phyloP scores from a whole-genome alignment of 73 alveolate genomes.

The Blepharisma japonicum region DNA sequence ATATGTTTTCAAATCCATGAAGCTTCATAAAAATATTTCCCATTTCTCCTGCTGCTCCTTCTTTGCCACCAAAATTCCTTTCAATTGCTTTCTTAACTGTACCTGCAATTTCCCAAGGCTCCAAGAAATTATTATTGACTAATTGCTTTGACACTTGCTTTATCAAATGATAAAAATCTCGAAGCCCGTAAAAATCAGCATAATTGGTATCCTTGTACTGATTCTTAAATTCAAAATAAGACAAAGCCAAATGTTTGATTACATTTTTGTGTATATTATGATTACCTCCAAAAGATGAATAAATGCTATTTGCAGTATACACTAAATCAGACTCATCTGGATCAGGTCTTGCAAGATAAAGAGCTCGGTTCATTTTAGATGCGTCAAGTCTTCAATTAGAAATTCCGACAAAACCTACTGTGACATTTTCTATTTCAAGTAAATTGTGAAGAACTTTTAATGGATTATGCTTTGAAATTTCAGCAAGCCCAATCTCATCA shows the following conservation, averaged over 20 bases:
- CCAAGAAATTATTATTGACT: not conserved
- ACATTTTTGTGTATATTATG: not conserved
- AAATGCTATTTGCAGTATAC: conserved; percentile 21
- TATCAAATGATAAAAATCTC: conserved; percentile 25
- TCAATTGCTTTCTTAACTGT: not conserved
- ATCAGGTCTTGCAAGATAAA: conserved; percentile 62
- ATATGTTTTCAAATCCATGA: not conserved
- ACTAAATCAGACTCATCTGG: conserved; percentile 55
- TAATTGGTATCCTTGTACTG: not conserved
- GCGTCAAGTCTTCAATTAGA: conserved; percentile 58
- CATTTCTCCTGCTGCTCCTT: not conserved
- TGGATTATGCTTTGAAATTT: conserved; percentile 34
- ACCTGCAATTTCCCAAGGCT: not conserved
- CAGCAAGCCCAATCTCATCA: conserved; percentile 46
- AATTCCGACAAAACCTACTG: conserved; percentile 45
- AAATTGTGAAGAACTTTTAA: conserved; percentile 28
- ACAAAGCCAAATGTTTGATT: not conserved
- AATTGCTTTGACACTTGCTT: not conserved
- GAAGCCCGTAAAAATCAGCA: conserved; percentile 29
- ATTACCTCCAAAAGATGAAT: not conserved
- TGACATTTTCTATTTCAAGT: conserved; percentile 10
- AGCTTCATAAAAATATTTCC: not conserved
- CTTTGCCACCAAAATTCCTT: conserved; percentile 14
- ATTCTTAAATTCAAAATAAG: conserved; percentile 26
- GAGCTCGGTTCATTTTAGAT: conserved; percentile 62